Conservation (phyloP, 2,329 filamentous ascomycete species). For the Aspergillus sp. region DNA sequence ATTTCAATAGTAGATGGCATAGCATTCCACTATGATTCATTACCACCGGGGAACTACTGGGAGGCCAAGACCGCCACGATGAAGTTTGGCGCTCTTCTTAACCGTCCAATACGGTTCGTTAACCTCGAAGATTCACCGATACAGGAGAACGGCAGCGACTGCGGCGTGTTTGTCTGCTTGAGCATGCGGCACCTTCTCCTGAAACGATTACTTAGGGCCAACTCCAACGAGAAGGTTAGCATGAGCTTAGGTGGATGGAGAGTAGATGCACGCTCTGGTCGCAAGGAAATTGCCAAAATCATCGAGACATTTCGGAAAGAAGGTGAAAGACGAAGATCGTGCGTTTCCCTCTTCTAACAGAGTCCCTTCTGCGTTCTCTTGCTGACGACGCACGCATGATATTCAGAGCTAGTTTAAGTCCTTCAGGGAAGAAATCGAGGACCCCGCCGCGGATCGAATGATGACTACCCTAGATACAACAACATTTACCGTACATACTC, state of each 20-base stretch:
- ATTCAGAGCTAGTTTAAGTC: slow-evolving; percentile 23
- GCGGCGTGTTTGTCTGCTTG: slow-evolving; percentile 93
- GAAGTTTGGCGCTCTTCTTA: slow-evolving; percentile 69
- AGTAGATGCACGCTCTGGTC: slow-evolving; percentile 74
- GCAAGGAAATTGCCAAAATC: slow-evolving; percentile 88
- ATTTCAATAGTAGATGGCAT: slow-evolving; percentile 86
- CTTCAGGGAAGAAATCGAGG: slow-evolving; percentile 23
- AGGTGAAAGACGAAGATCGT: slow-evolving; percentile 80
- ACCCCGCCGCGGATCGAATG: slow-evolving; percentile 26
- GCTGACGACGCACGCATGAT: not conserved
- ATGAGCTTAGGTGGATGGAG: slow-evolving; percentile 90
- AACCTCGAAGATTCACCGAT: slow-evolving; percentile 83
- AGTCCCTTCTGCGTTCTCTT: not conserved
- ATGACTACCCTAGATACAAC: not conserved
- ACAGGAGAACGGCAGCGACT: slow-evolving; percentile 90
- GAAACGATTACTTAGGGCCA: slow-evolving; percentile 75
- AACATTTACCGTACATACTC: not conserved
- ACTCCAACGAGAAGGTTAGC: slow-evolving; percentile 80
- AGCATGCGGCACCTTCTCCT: slow-evolving; percentile 92
- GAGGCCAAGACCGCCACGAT: slow-evolving; percentile 70
- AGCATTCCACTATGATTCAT: slow-evolving; percentile 94
- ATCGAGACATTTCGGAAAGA: slow-evolving; percentile 86
- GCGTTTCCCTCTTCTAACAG: slow-evolving; percentile 42
- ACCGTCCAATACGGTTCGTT: slow-evolving; percentile 67
- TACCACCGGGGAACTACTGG: slow-evolving; percentile 71